Percentiles rank a stretch among this genome's conserved stretches.
Conservation (phyloP, 768 basidiomycete genomes). For the Suillus americanus region DNA sequence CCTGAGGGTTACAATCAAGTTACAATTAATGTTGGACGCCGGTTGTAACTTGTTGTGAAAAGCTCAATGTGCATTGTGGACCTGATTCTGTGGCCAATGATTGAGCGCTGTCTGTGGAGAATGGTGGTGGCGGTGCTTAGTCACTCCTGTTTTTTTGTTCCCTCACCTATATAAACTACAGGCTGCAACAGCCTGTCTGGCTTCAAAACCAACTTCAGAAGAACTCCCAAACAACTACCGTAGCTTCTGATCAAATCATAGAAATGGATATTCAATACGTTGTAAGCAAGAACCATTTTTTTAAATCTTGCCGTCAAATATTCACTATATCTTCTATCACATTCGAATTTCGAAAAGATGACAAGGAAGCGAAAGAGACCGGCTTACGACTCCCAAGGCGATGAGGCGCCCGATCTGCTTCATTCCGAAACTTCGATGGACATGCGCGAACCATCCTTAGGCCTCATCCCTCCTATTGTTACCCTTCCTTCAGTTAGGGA, state of each 20-base stretch:
- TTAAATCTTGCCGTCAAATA: neutral
- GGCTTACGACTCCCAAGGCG: neutral
- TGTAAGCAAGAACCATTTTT: neutral
- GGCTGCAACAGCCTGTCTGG: neutral
- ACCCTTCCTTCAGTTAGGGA: conserved; percentile 8
- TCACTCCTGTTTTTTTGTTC: neutral
- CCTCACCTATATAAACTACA: neutral
- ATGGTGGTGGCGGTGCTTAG: neutral
- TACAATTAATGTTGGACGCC: too few species aligned
- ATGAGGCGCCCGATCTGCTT: neutral
- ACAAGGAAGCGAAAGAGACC: conserved; percentile 3
- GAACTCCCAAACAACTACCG: neutral
- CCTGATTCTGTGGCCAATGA: neutral
- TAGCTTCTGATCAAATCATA: neutral
- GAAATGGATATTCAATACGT: neutral
- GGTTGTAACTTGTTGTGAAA: neutral
- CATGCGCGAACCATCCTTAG: neutral
- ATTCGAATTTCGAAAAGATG: neutral
- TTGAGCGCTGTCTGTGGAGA: neutral
- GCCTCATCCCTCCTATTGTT: conserved; percentile 20
- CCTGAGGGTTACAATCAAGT: neutral
- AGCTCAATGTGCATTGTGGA: neutral
- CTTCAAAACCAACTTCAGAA: neutral
- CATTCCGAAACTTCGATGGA: neutral
- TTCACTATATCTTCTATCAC: neutral